Base-by-base conservation (phyloP, 768 basidiomycete genomes). In the Xerocomus brunneocitrinus region DNA sequence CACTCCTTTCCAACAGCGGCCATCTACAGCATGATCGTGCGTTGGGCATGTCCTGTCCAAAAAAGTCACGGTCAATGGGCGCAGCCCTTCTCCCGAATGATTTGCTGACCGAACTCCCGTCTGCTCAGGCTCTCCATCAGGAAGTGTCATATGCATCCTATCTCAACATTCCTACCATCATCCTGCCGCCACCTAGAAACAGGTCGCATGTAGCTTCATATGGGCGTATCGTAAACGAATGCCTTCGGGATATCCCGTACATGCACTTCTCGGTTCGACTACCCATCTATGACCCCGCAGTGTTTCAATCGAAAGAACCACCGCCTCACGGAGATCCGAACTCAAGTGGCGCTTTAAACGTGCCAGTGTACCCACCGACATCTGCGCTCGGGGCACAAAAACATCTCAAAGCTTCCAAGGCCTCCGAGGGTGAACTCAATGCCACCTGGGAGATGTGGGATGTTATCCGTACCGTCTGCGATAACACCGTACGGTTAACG, bases 401-500 rank as follows among this genome's bases (percentile, higher is more conserved):
- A 58, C 50, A 47, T 13, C 52, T 58, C 45, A 66, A 60, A 35
- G 63, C 72, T 10, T 61, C 71, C 16, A 70, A 68, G 35, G 68
- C 77, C 16, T 69, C 78, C 39, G 83, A 83, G 58, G 74, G 72
- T 8, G 81, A 85, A 56, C 71, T 89, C 49, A 84, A 85, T 61
- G 79, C 76, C 6, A 91, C 89, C 0, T 99, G 97, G 95, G 97
- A 98, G 68, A 95, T 95, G 83, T 99, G 97, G 97, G 97, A 98
- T 68, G 79, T 87, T 44, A 91, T 99, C 53, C 79, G 95, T 55
- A 85, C 87, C 3, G 79, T 95, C 32, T 99, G 97, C 68, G 86
- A 86, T 53, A 95, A 94, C 68, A 83, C 82, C 64, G 74, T 79
- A 30, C 80, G 89, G 27, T 64, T 93, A 55, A 85, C 85, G 2